Evolutionary conservation across 352 stramenopile species (phyloP).

Genomic region (Pythium volutum): DNA sequence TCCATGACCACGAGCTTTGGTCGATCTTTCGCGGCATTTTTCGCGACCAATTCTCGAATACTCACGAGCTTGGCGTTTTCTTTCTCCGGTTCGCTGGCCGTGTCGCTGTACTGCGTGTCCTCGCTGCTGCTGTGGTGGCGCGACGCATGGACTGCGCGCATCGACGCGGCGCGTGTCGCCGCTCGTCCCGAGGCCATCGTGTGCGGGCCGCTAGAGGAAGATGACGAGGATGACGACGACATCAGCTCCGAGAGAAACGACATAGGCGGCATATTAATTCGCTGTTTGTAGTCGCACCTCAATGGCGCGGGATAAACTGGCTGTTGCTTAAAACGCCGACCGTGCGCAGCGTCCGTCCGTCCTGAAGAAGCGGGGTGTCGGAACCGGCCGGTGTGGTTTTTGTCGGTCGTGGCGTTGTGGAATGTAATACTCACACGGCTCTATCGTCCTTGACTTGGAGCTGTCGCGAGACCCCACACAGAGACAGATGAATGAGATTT

Average conservation of each 20-base stretch:
- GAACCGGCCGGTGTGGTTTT: no score
- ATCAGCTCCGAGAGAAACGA: conserved; percentile 64
- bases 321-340: background rate
- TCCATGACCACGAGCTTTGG: conserved; percentile 30
- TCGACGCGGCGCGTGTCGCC: background rate
- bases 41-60: conserved; percentile 45
- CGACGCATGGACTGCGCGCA: conserved; percentile 52
- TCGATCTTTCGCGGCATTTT: conserved; percentile 27
- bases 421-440: background rate
- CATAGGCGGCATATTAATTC: conserved; percentile 43
- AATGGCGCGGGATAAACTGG: background rate
- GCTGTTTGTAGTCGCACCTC: conserved; percentile 12
- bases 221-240: conserved; percentile 25
- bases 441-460: background rate
- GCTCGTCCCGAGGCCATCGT: background rate
- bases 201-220: conserved; percentile 2
- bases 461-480: background rate
- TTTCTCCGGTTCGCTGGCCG: conserved; percentile 15
- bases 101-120: conserved; percentile 8
- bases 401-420: background rate
- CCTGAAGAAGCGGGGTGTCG: background rate
- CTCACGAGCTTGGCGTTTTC: conserved; percentile 58
- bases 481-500: conserved; percentile 2
- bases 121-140: conserved; percentile 36
- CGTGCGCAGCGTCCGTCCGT: background rate